These are phyloP conservation scores for Henckelia pumila DNA, from an alignment of 257 asterid genomes.

Conservation along the genomic window DNA sequence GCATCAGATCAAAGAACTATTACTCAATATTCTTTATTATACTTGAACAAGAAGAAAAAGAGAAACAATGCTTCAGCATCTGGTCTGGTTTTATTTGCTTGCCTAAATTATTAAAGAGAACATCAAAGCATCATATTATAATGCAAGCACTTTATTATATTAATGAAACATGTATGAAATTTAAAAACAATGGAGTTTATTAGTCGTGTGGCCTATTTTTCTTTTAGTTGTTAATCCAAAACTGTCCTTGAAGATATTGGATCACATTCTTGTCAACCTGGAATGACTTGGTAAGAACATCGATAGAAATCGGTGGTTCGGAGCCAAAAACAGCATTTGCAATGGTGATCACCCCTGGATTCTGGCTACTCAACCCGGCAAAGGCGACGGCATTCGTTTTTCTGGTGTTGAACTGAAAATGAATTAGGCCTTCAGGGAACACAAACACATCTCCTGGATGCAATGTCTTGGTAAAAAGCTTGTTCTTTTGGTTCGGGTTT, in stretches of 20 bases:
- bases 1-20: no score
- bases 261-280: neutral
- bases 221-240: neutral
- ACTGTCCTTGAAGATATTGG: neutral
- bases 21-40: no score
- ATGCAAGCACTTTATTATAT: neutral
- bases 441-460: neutral
- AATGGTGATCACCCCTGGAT: neutral
- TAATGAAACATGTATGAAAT: neutral
- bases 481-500: neutral
- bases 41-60: neutral
- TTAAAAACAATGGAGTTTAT: neutral
- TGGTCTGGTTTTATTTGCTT: neutral
- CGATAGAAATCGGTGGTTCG: neutral
- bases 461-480: neutral
- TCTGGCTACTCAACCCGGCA: neutral
- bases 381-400: neutral
- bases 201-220: fast-evolving
- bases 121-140: neutral
- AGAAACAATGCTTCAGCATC: neutral
- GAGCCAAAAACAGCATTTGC: neutral
- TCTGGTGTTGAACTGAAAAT: neutral
- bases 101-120: neutral
- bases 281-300: neutral
- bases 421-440: neutral